A percentile compares a stretch with the other conserved stretches of the same genome.
Evolutionary conservation across 1,284 basidiomycete genomes (phyloP).

Genomic region (Ceraceosorus guamensis): DNA sequence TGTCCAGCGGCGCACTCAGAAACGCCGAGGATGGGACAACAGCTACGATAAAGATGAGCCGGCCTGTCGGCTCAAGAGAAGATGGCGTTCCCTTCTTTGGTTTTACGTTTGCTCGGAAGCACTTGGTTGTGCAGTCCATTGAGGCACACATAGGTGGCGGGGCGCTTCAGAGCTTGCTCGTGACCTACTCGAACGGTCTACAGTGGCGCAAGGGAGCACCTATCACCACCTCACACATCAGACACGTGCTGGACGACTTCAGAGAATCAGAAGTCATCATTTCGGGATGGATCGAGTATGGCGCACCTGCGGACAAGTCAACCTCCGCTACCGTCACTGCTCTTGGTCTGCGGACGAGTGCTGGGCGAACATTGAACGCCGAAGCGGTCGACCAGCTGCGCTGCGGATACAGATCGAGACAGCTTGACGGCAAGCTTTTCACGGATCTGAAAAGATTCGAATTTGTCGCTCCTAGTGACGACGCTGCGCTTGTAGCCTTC

Average conservation of each 20-base stretch:
- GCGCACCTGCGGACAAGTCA: not conserved
- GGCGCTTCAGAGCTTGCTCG: not conserved
- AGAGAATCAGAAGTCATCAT: constrained; percentile 1
- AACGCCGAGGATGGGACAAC: not conserved
- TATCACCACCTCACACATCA: not conserved
- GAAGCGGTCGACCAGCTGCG: not conserved
- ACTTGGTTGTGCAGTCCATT: not conserved
- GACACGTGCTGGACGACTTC: not conserved
- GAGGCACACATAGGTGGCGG: not conserved
- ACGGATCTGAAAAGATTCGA: too few species aligned
- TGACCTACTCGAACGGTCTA: constrained; percentile 1
- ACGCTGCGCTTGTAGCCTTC: too few species aligned
- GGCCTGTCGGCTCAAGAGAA: constrained; percentile 1
- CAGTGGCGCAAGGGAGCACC: constrained; percentile 1
- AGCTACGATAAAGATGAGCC: not conserved
- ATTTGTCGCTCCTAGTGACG: too few species aligned
- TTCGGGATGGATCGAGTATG: not conserved
- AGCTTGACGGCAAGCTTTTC: not conserved
- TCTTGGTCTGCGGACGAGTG: not conserved
- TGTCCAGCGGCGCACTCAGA: not conserved
- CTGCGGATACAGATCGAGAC: not conserved
- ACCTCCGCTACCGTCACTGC: not conserved
- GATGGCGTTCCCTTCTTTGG: constrained; percentile 6
- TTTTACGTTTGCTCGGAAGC: not conserved
- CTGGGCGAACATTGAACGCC: not conserved